A percentile compares a stretch with the other conserved stretches of the same genome.
Evolutionary conservation across 2,329 filamentous ascomycete species (phyloP).

Genomic region (Erysiphe pulchra): DNA sequence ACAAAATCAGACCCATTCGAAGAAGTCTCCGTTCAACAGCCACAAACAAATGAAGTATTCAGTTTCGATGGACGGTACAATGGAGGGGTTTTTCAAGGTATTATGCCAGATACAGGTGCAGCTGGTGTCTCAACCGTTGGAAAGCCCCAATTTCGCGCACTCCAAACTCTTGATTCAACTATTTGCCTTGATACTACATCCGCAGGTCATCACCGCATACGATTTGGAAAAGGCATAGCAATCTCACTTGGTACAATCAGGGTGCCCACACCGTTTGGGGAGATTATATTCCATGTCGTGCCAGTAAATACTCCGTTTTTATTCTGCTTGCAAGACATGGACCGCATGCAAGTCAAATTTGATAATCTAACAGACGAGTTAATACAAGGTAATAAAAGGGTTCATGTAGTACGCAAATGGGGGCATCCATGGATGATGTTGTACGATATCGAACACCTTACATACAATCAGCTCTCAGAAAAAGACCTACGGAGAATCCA

Average conservation of each 20-base stretch:
- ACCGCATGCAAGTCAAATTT: constrained; percentile 1
- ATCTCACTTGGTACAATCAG: neutral
- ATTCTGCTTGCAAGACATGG: constrained; percentile 1
- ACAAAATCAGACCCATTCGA: no score
- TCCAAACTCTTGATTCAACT: neutral
- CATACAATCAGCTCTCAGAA: no score
- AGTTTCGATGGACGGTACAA: no score
- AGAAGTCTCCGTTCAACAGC: no score
- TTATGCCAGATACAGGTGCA: no score
- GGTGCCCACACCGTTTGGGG: neutral
- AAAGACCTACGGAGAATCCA: no score
- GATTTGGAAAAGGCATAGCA: neutral
- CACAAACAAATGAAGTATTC: no score
- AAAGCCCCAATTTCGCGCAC: neutral
- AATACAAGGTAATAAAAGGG: constrained; percentile 1
- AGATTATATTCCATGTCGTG: constrained; percentile 1
- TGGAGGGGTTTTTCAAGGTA: no score
- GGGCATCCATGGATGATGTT: no score
- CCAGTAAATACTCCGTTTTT: neutral
- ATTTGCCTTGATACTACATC: neutral
- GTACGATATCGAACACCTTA: no score
- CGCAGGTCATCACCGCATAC: neutral
- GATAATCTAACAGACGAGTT: constrained; percentile 1
- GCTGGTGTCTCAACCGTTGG: no score
- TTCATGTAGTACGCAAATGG: constrained; percentile 1